A percentile compares a stretch with the other conserved stretches of the same genome.
Evolutionary conservation across 148 eudicot genomes (phyloP).

Genomic region (Rhododendron kiyosumense): DNA sequence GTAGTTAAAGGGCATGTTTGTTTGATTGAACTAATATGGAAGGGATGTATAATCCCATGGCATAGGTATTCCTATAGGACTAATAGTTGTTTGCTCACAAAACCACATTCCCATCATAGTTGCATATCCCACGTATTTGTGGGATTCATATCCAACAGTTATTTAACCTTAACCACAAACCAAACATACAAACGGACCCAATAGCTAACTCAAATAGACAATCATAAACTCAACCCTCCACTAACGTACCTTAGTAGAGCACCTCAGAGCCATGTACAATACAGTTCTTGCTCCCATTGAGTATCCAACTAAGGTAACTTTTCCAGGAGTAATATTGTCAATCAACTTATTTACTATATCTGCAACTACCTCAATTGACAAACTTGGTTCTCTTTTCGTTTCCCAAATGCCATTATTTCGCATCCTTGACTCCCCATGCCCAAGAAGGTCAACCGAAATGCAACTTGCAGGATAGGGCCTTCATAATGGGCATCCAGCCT

Average conservation of each 20-base stretch:
- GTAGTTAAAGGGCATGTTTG: neutral
- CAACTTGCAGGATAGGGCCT: constrained; percentile 79
- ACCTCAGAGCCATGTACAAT: constrained; percentile 73
- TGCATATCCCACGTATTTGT: neutral
- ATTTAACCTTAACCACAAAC: neutral
- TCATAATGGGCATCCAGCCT: constrained; percentile 87
- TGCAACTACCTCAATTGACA: constrained; percentile 60
- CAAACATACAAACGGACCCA: neutral
- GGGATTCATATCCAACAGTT: neutral
- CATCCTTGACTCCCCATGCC: constrained; percentile 72
- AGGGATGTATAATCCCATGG: neutral
- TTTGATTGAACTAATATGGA: neutral
- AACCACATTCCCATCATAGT: neutral
- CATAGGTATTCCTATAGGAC: neutral
- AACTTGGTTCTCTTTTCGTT: constrained; percentile 18
- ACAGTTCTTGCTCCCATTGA: constrained; percentile 97
- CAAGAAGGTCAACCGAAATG: constrained; percentile 90
- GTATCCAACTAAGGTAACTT: constrained; percentile 77
- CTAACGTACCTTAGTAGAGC: constrained; percentile 45
- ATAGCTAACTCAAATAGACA: neutral
- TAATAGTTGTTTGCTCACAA: neutral
- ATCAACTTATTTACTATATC: constrained; percentile 47
- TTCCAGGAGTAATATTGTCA: constrained; percentile 30
- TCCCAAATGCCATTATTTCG: constrained; percentile 22
- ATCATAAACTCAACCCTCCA: constrained; percentile 5